Base-by-base conservation (phyloP, 179 eudicot species). In the Drosera spatulata region DNA sequence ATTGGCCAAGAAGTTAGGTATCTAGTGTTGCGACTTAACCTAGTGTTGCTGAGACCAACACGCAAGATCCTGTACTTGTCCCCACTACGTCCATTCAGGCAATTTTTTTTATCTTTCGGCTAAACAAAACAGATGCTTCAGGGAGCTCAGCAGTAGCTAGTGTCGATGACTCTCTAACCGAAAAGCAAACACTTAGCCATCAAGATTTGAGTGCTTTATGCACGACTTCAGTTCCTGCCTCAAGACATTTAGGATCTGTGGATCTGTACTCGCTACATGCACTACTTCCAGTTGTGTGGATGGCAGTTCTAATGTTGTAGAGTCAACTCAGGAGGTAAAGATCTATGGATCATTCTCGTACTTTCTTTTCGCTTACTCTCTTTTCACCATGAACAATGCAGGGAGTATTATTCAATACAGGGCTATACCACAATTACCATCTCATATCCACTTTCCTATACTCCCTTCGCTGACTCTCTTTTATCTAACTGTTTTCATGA, bases 1-100 rank as follows among this genome's bases (percentile, higher is more conserved):
- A 41, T 77, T 71, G 3, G 79, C 77, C 40, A 80, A 61, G 69
- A 83, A 72, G 65, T 66, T n/a, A n/a, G 33, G 33, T 41, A 61
- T 58, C 77, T 13, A 48, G 69, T 53, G 66, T 47, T 33, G 7
- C 73, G 10, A 48, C 49, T 14, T 60, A 70, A 50, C 47, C 70
- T 55, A 44, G 15, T 39, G 58, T 42, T 37, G 53, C 50, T 54
- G 60, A 48, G 54, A 43, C 77, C 12, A 53, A 63, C 50, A 68
- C 64, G 58, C 68, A 53, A 49, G 49, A 60, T 49, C 53, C n/a
- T 55, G 37, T 69, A 56, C 59, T 69, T 41, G 55, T 6, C 49
- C 53, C 46, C 12, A 47, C 53, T 14, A 15, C 59, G 55, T 39
- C 45, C 12, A 63, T 37, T 10, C 53, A 11, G 44, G 42, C 58